Evolutionary conservation across 164 flowering plant genomes (phyloP).

Genomic region (Sextonia rubra): DNA sequence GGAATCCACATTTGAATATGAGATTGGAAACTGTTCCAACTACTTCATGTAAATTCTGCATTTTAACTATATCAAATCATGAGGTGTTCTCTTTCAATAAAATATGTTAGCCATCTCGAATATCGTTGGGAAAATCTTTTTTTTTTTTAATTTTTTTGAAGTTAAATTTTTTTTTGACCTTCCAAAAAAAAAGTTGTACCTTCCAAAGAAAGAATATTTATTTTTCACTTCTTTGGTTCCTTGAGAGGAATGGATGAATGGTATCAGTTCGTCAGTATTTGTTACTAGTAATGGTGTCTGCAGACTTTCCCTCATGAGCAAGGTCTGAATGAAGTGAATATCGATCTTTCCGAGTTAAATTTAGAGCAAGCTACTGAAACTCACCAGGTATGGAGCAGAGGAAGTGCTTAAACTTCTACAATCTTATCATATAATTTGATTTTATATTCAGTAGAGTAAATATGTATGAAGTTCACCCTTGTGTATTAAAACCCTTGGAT

Average conservation of each 20-base stretch:
- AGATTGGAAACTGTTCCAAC: background rate
- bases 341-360: conserved; percentile 47
- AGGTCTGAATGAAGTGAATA: conserved; percentile 38
- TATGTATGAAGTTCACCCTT: background rate
- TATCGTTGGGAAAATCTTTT: background rate
- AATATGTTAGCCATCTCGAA: background rate
- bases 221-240: background rate
- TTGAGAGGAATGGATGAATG: background rate
- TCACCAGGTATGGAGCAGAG: conserved; percentile 33
- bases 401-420: background rate
- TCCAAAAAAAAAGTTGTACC: too few species aligned
- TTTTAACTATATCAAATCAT: background rate
- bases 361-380: conserved; percentile 22
- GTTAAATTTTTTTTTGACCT: too few species aligned
- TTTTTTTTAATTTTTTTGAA: too few species aligned
- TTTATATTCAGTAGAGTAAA: too few species aligned
- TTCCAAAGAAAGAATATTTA: too few species aligned
- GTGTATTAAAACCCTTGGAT: background rate
- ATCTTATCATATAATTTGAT: background rate
- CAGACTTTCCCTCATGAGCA: conserved; percentile 49
- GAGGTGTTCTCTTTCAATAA: background rate
- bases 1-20: background rate
- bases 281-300: conserved; percentile 10
- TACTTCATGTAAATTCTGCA: background rate
- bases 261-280: background rate